phyloP scores from a whole-genome alignment of 1,139 yeast genomes.

The Protomyces inundatus region DNA sequence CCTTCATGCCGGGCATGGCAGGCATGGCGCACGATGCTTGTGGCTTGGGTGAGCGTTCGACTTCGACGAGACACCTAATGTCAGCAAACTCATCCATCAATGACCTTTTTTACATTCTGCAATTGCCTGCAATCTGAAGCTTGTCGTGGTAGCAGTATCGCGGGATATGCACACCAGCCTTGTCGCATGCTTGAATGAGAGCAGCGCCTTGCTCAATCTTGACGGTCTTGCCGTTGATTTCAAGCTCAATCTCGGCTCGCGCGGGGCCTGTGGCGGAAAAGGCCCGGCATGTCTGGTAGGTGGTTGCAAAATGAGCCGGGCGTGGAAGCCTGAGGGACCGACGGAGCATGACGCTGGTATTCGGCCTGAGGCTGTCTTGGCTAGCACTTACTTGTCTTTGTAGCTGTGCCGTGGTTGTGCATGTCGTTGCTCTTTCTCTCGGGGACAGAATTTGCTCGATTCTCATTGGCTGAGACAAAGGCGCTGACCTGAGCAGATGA shows the following conservation, averaged over 20 bases:
- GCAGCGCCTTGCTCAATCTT: constrained; percentile 82
- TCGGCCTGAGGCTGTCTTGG: not conserved
- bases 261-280: constrained; percentile 37
- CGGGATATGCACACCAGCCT: constrained; percentile 83
- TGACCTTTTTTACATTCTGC: constrained; percentile 55
- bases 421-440: not conserved
- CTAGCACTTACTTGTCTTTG: not conserved
- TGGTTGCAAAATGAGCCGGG: not conserved
- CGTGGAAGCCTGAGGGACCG: not conserved
- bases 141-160: constrained; percentile 90
- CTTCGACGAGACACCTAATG: constrained; percentile 64
- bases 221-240: constrained; percentile 72
- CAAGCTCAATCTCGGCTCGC: constrained; percentile 61
- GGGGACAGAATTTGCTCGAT: not conserved
- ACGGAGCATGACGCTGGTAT: not conserved
- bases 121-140: constrained; percentile 88
- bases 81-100: not conserved
- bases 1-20: constrained; percentile 83
- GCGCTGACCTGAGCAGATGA: not conserved
- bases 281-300: constrained; percentile 17
- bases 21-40: constrained; percentile 92
- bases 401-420: not conserved
- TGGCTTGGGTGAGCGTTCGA: constrained; percentile 83
- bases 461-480: not conserved
- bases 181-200: constrained; percentile 85